These are phyloP conservation scores for Kernera saxatilis DNA, from an alignment of 345 rosid genomes.

Conservation along the genomic window DNA sequence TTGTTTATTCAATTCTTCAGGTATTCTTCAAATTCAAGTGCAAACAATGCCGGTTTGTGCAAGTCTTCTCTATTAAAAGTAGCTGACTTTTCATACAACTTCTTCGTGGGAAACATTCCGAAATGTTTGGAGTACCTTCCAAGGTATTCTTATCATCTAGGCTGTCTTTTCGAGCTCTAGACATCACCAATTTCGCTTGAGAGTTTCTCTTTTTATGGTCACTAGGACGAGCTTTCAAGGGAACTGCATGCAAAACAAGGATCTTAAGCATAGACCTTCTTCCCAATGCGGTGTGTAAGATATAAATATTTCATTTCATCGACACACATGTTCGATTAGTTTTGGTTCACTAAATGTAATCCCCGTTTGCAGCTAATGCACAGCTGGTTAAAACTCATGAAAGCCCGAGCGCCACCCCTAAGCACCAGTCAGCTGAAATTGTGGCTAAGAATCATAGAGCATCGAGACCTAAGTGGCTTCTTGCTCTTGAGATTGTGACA, in stretches of 20 bases:
- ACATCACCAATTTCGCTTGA: not conserved
- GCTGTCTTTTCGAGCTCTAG: not conserved
- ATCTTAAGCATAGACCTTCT: constrained; percentile 62
- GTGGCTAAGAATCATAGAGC: constrained; percentile 44
- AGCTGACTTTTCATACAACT: constrained; percentile 86
- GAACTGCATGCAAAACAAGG: constrained; percentile 67
- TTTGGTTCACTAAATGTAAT: constrained; percentile 5
- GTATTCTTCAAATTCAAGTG: constrained; percentile 47
- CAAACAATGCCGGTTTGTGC: constrained; percentile 67
- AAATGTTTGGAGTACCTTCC: constrained; percentile 78
- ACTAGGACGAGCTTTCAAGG: constrained; percentile 84
- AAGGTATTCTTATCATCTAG: constrained; percentile 38
- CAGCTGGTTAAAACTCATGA: constrained; percentile 44
- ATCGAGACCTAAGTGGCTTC: constrained; percentile 81
- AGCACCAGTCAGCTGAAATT: constrained; percentile 43
- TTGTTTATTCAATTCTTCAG: constrained; percentile 31
- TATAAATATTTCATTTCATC: not conserved
- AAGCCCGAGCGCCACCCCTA: constrained; percentile 23
- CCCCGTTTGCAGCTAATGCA: constrained; percentile 37
- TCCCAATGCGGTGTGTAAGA: constrained; percentile 59
- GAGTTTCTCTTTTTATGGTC: not conserved
- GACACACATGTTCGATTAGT: not conserved
- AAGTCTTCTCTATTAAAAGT: constrained; percentile 61
- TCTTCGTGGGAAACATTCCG: constrained; percentile 77
- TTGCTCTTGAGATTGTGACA: constrained; percentile 73